Base-by-base conservation (phyloP, 2,329 filamentous ascomycete genomes). In the Dothideomycetes sp. region DNA sequence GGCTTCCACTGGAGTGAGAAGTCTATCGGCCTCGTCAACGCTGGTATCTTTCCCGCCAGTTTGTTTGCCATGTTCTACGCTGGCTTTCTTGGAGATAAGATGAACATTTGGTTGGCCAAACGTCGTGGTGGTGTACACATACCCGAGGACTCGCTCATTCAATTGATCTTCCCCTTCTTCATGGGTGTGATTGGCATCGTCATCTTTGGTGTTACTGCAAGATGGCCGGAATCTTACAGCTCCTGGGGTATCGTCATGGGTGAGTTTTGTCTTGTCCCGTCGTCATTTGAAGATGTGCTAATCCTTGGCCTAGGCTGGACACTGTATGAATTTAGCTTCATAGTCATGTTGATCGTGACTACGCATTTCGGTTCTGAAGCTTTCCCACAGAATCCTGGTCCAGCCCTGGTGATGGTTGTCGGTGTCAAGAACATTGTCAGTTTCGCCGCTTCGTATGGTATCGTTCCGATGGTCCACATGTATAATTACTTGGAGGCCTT, bases 131-230 rank as follows among this genome's bases (percentile, higher is more conserved):
- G 61, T 13, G 44, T 60, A 3, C 57, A 62, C 35, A 45, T 49
- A 1, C 61, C 61, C 0, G 60, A 64, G 41, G 55, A 63, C 38
- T 52, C 55, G 2, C 50, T 64, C 1, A 44, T 61, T 8, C 50
- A 55, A 3, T 49, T 63, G 5, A 51, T 61, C 1, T 36, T 57
- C 10, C 58, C 59, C 1, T 53, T 54, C 3, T 47, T 62, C 11
- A 46, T 64, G 3, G 53, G 48, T 1, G 47, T 57, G 0, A 47
- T 55, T 5, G 53, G 55, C 5, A 47, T 61, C 5, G 24, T 60
- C 0, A 45, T 64, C 4, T 59, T 61, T 38, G 56, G 55, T 2
- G 49, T 55, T 29, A 59, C 58, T 0, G 58, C 58, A 1, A 41
- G 49, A 4, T 32, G 29, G 4, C 50, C 38, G 27, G 46, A 33